Evolutionary conservation across 2,329 filamentous ascomycete species (phyloP), one percentile per base, ranked within the genome.

Genomic region (Fusarium sp.): DNA sequence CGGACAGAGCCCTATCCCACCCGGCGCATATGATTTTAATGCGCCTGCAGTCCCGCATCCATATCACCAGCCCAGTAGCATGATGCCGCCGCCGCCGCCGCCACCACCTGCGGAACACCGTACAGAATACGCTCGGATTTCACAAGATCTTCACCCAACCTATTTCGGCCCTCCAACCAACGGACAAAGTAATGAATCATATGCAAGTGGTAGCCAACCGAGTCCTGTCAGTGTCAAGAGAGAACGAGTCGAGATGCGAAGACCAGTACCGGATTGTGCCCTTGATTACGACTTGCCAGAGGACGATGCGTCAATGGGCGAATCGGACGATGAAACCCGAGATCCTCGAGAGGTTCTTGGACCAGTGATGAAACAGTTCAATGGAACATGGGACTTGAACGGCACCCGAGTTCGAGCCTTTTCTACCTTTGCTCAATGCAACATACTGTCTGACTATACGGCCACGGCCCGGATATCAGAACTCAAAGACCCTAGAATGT

Each of bases 401-500:
- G 84, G 83, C 7, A 84, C 83, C 0, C 81, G 82, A 16, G 79
- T 86, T 46, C 81, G 86, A 62, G 83, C 84, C 6, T 89, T 88
- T 71, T 83, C 84, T 4, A 79, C 82, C 4, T 84, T 85, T 72
- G 82, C 82, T 1, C 79, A 84, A 15, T 83, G 84, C 37, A 81
- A 86, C 58, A 82, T 86, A 34, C 83, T 94, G 47, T 86, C 89
- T 13, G 89, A 87, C 3, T 94, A 95, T 73, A 85, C 86, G 41
- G 91, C 92, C 6, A 89, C 89, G 1, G 86, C 89, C 5, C 82
- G 86, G 23, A 89, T 88, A 34, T 91, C 91, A 40, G 95, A 96
- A 34, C 83, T 98, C 30, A 93, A 91, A 72, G 94, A 98, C 70
- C 88, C 90, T 3, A 91, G 92, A 68, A 95, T 94, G 11, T 91